Conservation (phyloP, 108 stramenopile genomes). For the Cyclotella choctawhatcheeana region DNA sequence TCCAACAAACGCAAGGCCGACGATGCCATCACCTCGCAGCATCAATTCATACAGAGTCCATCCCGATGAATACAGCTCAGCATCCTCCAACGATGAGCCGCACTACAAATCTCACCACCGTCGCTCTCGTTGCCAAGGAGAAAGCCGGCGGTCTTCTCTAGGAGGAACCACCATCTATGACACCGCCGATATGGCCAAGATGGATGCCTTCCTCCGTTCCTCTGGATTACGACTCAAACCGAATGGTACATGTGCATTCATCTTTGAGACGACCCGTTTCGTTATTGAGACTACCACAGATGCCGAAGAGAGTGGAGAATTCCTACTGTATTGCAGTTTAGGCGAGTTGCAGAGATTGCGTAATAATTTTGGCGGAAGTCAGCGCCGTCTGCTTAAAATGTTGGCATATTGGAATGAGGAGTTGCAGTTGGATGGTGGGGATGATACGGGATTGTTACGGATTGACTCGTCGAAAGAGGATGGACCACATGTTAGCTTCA, state of each 20-base stretch:
- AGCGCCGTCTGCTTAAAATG: conserved; percentile 25
- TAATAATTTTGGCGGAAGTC: background rate
- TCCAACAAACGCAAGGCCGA: too few relatives aligned
- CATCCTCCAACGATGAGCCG: too few relatives aligned
- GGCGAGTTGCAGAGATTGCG: conserved; percentile 17
- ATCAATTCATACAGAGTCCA: too few relatives aligned
- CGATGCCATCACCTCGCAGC: too few relatives aligned
- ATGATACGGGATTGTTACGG: conserved; percentile 26
- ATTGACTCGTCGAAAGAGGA: conserved; percentile 38
- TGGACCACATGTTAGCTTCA: conserved; percentile 37
- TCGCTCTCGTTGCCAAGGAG: too few relatives aligned
- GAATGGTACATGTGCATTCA: conserved; percentile 39
- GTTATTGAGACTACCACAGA: conserved; percentile 28
- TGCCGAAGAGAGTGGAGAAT: conserved; percentile 23
- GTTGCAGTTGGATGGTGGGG: conserved; percentile 1
- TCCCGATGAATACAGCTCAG: too few relatives aligned
- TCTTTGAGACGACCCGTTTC: conserved; percentile 31
- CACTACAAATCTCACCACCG: too few relatives aligned
- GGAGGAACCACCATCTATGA: conserved; percentile 41
- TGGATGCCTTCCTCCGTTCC: conserved; percentile 26
- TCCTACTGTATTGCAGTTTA: conserved; percentile 30
- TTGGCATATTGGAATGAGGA: conserved; percentile 47
- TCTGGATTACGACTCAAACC: conserved; percentile 38
- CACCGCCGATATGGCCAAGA: conserved; percentile 38
- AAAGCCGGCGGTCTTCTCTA: conserved; percentile 38